Conservation (phyloP, 192 early-diverging fungal genomes). For the Polychytrium aggregatum region DNA sequence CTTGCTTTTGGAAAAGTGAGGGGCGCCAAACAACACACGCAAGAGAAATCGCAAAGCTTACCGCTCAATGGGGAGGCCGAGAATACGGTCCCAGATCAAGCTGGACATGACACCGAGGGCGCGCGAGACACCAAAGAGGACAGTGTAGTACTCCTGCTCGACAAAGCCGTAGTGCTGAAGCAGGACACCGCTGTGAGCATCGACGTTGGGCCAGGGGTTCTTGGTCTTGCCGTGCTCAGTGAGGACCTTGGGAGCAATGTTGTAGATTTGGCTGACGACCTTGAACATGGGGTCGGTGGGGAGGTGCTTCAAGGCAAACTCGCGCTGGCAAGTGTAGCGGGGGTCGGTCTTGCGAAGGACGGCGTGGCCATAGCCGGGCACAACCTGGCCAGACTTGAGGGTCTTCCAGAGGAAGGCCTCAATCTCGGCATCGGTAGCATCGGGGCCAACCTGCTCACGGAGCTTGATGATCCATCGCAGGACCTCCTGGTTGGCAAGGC, state of each 20-base stretch:
- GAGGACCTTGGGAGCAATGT: slow-evolving; percentile 89
- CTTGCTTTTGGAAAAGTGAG: slow-evolving; percentile 7
- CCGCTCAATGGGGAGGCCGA: slow-evolving; percentile 87
- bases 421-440: slow-evolving; percentile 85
- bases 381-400: slow-evolving; percentile 89
- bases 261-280: slow-evolving; percentile 92
- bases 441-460: slow-evolving; percentile 73
- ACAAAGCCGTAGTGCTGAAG: slow-evolving; percentile 90
- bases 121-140: slow-evolving; percentile 97
- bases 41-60: not conserved
- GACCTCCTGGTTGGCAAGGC: slow-evolving; percentile 99
- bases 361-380: slow-evolving; percentile 98
- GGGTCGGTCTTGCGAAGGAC: slow-evolving; percentile 96
- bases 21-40: not conserved
- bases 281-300: slow-evolving; percentile 95
- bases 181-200: slow-evolving; percentile 96
- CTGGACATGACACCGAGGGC: slow-evolving; percentile 89
- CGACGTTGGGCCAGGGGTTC: slow-evolving; percentile 99
- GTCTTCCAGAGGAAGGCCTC: slow-evolving; percentile 95
- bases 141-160: slow-evolving; percentile 99
- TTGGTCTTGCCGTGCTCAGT: slow-evolving; percentile 99
- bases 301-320: slow-evolving; percentile 97
- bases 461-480: slow-evolving; percentile 94
- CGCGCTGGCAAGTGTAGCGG: slow-evolving; percentile 95
- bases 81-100: slow-evolving; percentile 95